Conservation (phyloP, 73 alveolate genomes). For the Paramecium biaurelia region DNA sequence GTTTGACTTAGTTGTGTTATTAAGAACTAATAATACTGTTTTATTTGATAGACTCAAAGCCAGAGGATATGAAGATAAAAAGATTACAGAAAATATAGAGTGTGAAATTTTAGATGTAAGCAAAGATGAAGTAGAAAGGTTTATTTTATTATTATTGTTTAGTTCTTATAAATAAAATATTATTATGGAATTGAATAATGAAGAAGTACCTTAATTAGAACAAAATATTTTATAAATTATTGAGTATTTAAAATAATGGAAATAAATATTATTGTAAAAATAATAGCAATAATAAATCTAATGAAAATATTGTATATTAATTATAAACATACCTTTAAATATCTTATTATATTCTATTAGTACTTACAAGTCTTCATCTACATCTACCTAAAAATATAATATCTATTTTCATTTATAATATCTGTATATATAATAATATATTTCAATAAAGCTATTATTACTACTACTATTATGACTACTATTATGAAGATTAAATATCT, state of each 20-base stretch:
- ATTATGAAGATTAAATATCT: not conserved
- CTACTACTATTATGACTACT: not conserved
- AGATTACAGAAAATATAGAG: constrained; percentile 97
- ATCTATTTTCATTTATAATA: not conserved
- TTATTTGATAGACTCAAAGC: constrained; percentile 93
- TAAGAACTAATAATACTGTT: constrained; percentile 91
- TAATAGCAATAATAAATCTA: not conserved
- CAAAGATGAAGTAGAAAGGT: constrained; percentile 89
- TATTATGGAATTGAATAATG: constrained; percentile 83
- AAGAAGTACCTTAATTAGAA: constrained; percentile 86
- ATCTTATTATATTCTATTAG: not conserved
- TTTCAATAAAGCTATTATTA: constrained; percentile 1
- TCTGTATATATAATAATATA: not conserved
- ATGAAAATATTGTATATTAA: not conserved
- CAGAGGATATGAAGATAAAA: constrained; percentile 93
- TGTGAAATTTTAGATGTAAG: constrained; percentile 97
- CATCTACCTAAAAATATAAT: not conserved
- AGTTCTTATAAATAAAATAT: constrained; percentile 78
- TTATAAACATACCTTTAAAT: not conserved
- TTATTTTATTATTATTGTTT: not conserved
- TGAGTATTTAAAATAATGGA: constrained; percentile 57
- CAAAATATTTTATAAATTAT: constrained; percentile 68
- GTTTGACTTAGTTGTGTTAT: constrained; percentile 92
- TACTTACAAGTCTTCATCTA: not conserved
- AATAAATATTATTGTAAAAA: not conserved